Base-by-base conservation (phyloP, 169 alveolate genomes). In the Plasmodium falciparum region DNA sequence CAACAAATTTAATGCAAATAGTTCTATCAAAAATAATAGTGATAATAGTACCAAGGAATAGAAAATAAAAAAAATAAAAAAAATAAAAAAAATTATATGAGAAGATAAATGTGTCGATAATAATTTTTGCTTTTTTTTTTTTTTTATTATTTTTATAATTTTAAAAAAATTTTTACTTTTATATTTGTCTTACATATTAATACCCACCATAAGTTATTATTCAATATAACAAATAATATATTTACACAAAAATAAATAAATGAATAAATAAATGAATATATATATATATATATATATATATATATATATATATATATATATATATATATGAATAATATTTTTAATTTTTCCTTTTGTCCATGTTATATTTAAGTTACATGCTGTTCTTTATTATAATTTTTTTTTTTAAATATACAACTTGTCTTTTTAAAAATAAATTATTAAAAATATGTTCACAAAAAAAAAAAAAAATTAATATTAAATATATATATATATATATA, bases 1-100 rank as follows among this genome's bases (percentile, higher is more conserved):
- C 45, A 71, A 70, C 73, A 71, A 83, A 50, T 83, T 67, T 62
- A 67, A 73, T 59, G 86, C 61, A 4, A 83, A 83, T 45, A 47
- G 62, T 24, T 58, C 91, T 9, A 56, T 83, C 24, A 69, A 83
- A 65, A 71, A 49, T 70, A 33, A 33, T 26, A 47, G 59, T 24
- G 76, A 78, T 39, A 58, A 67, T 58, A 58, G 63, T 50, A 74
- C n/a, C 17, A 43, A 11, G 3, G 26, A 70, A 49, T 11, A 71
- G 67, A 29, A 50, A 52, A 3, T 9, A 12, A 45, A 50, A 22
- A 45, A 69, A 24, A 59, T 47, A 59, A 65, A 17, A 22, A 45
- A 69, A 24, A 59, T 47, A 59, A 65, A 17, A 50, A 20, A 50
- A 54, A 63, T 24, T 24, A 66, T 50, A 43, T 47, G 50, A 6